These are phyloP conservation scores for Collybia sp. DNA, from an alignment of 768 basidiomycete species.

Conservation along the genomic window DNA sequence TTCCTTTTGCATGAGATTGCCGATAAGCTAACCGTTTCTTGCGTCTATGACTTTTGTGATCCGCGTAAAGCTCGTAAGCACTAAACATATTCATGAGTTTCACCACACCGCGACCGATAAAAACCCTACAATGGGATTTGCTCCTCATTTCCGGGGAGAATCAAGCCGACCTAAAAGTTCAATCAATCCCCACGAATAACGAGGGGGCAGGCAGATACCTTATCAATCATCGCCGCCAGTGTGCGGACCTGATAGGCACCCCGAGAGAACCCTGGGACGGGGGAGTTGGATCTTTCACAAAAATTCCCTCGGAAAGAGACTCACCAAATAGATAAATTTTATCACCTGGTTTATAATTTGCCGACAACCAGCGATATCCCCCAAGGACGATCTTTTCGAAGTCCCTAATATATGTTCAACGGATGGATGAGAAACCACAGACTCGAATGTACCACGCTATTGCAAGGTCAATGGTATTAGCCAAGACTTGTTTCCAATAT, in stretches of 20 bases:
- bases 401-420: conserved; percentile 19
- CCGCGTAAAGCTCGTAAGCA: conserved; percentile 30
- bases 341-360: conserved; percentile 32
- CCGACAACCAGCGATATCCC: conserved; percentile 37
- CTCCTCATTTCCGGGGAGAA: conserved; percentile 31
- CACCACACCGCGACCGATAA: neutral
- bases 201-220: conserved; percentile 11
- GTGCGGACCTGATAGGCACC: conserved; percentile 40
- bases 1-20: neutral
- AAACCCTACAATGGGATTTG: conserved; percentile 32
- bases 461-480: conserved; percentile 8
- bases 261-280: conserved; percentile 35
- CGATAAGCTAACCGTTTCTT: neutral
- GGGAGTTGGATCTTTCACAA: neutral
- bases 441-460: conserved; percentile 10
- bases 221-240: conserved; percentile 36
- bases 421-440: neutral
- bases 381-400: conserved; percentile 26
- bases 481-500: conserved; percentile 4
- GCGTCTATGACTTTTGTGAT: conserved; percentile 12
- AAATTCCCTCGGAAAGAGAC: neutral
- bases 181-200: neutral
- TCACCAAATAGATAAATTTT: conserved; percentile 32
- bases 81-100: conserved; percentile 12
- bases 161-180: conserved; percentile 29